These are phyloP conservation scores for Lachancea nothofagi DNA, from an alignment of 805 yeast species.

Conservation along the genomic window DNA sequence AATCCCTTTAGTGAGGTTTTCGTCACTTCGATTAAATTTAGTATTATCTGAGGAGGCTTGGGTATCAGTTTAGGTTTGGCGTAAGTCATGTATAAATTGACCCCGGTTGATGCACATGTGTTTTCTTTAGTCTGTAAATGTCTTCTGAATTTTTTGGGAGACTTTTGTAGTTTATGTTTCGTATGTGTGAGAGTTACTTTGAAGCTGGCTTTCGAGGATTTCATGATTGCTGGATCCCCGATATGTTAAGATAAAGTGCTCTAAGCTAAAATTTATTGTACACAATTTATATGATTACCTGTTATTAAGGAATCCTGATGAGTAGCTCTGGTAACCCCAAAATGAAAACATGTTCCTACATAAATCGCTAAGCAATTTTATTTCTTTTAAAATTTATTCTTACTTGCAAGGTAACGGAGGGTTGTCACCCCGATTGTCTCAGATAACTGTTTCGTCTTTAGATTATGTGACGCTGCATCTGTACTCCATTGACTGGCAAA, in stretches of 20 bases:
- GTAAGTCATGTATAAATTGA: slow-evolving; percentile 7
- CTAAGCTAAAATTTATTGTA: neutral
- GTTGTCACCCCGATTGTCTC: neutral
- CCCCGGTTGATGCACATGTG: slow-evolving; percentile 1
- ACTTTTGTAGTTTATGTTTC: neutral
- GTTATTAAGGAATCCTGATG: too few relatives aligned
- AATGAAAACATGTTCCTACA: neutral
- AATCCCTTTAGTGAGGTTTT: neutral
- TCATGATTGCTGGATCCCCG: neutral
- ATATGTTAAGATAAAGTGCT: neutral
- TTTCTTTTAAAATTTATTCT: neutral
- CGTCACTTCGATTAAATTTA: neutral
- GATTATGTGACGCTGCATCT: neutral
- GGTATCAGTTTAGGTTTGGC: slow-evolving; percentile 3
- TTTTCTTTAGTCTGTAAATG: neutral
- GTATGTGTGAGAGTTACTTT: slow-evolving; percentile 3
- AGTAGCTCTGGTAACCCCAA: neutral
- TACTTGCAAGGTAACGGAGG: neutral
- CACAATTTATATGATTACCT: neutral
- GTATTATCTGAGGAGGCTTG: slow-evolving; percentile 1
- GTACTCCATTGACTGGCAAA: too few relatives aligned
- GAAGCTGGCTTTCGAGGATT: slow-evolving; percentile 6
- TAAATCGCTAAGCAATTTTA: neutral
- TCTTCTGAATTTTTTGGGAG: neutral
- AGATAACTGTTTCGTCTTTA: neutral